A percentile compares a stretch with the other conserved stretches of the same genome.
phyloP scores from a whole-genome alignment of 1,284 basidiomycete genomes.

The Cryptococcus maquisensis region DNA sequence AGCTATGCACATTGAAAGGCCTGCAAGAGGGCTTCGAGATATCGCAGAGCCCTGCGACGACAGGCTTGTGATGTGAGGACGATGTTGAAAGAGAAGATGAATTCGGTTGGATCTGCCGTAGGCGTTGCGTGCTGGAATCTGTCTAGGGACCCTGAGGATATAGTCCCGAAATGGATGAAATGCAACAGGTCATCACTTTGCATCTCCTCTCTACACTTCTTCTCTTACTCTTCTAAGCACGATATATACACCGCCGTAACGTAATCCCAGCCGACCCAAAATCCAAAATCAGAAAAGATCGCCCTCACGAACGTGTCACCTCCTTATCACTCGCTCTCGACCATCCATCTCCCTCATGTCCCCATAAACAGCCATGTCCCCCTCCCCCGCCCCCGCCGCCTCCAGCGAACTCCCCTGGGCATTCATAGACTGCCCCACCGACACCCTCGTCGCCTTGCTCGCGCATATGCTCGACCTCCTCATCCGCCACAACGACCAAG shows the following conservation, averaged over 20 bases:
- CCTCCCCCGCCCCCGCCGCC: constrained; percentile 1
- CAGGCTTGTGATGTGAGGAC: too few relatives aligned
- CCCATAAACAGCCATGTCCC: background rate
- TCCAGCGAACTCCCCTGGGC: constrained; percentile 44
- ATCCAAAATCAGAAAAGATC: background rate
- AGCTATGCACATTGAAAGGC: too few relatives aligned
- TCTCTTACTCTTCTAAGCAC: too few relatives aligned
- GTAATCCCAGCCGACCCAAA: background rate
- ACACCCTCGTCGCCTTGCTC: constrained; percentile 78
- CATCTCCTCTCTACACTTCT: too few relatives aligned
- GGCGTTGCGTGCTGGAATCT: too few relatives aligned
- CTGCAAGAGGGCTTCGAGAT: too few relatives aligned
- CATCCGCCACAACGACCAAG: constrained; percentile 87
- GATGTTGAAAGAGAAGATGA: too few relatives aligned
- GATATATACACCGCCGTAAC: background rate
- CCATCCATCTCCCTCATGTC: background rate
- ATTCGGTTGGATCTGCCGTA: too few relatives aligned
- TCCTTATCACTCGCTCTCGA: background rate
- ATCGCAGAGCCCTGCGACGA: too few relatives aligned
- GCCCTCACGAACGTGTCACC: background rate
- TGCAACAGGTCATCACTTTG: too few relatives aligned
- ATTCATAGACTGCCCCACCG: constrained; percentile 63
- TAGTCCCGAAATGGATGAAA: too few relatives aligned
- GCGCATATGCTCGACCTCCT: constrained; percentile 91
- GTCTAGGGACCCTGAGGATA: too few relatives aligned